A percentile compares a stretch with the other conserved stretches of the same genome.
These are phyloP conservation scores for Boletus bicolor DNA, from an alignment of 768 basidiomycete species.

Conservation along the genomic window DNA sequence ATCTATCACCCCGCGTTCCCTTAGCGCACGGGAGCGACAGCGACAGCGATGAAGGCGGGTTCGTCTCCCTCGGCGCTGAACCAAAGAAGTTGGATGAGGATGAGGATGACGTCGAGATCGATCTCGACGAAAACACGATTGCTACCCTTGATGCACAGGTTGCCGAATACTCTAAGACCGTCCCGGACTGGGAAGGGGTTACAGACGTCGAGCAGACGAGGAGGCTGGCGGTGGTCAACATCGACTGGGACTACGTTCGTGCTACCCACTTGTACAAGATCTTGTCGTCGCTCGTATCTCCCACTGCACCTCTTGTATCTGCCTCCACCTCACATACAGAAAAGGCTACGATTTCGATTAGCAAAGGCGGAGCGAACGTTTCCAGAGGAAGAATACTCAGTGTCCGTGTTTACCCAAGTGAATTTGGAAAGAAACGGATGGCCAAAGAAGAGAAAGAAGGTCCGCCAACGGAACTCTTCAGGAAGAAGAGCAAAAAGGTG, in stretches of 20 bases:
- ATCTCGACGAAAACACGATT: slow-evolving; percentile 75
- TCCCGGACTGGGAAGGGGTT: slow-evolving; percentile 44
- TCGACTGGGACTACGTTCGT: slow-evolving; percentile 97
- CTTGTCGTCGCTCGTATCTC: slow-evolving; percentile 80
- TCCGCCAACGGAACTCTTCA: slow-evolving; percentile 83
- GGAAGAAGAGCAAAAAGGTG: slow-evolving; percentile 38
- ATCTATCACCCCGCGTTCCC: background rate
- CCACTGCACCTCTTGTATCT: slow-evolving; percentile 43
- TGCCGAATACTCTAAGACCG: slow-evolving; percentile 49
- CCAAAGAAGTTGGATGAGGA: slow-evolving; percentile 24
- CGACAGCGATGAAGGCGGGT: slow-evolving; percentile 46
- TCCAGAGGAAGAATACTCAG: slow-evolving; percentile 66
- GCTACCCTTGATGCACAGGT: slow-evolving; percentile 75
- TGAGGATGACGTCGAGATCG: slow-evolving; percentile 54
- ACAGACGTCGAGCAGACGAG: slow-evolving; percentile 49
- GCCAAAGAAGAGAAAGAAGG: slow-evolving; percentile 86
- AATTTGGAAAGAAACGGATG: slow-evolving; percentile 89
- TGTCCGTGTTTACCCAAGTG: slow-evolving; percentile 87
- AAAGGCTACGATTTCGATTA: slow-evolving; percentile 11
- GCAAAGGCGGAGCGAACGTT: slow-evolving; percentile 23
- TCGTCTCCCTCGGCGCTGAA: slow-evolving; percentile 50
- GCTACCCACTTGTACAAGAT: slow-evolving; percentile 90
- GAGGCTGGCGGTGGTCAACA: slow-evolving; percentile 87
- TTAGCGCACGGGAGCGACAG: slow-evolving; percentile 41
- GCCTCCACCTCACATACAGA: slow-evolving; percentile 24